These are phyloP conservation scores for Teratosphaeria epicoccoides DNA, from an alignment of 2,329 filamentous ascomycete genomes.

Conservation along the genomic window DNA sequence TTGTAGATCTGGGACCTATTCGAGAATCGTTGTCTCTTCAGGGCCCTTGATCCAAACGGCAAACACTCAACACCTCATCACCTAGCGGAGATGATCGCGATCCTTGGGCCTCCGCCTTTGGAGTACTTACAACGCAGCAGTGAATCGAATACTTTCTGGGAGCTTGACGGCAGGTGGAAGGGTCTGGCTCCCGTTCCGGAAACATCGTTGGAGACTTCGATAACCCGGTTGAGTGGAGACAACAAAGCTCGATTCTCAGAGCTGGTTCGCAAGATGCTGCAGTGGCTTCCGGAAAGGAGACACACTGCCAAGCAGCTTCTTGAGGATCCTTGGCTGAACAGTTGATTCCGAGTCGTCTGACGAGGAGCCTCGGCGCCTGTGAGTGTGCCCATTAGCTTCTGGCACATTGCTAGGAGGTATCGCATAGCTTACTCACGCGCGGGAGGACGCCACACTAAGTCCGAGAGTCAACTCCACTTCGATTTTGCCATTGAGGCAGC, in stretches of 20 bases:
- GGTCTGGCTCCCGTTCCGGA: slow-evolving; percentile 4
- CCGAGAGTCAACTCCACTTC: no score
- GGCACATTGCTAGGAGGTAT: no score
- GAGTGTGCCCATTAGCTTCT: no score
- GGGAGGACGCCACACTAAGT: no score
- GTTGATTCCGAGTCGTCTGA: not conserved
- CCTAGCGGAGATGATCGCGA: slow-evolving; percentile 10
- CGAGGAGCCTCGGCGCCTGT: no score
- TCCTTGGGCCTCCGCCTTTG: slow-evolving; percentile 14
- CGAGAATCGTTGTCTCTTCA: slow-evolving; percentile 13
- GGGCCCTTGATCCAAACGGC: not conserved
- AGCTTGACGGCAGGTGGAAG: slow-evolving; percentile 3
- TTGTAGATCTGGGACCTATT: slow-evolving; percentile 7
- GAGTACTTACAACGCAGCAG: slow-evolving; percentile 5
- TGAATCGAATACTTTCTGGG: slow-evolving; percentile 4
- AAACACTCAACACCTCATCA: not conserved
- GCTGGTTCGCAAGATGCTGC: slow-evolving; percentile 29
- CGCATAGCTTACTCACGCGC: no score
- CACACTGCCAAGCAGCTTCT: slow-evolving; percentile 19
- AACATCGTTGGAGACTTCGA: slow-evolving; percentile 8
- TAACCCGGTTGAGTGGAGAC: slow-evolving; percentile 9
- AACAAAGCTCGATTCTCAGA: slow-evolving; percentile 27
- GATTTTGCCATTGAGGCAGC: no score
- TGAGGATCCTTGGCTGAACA: not conserved
- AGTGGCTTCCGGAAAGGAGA: slow-evolving; percentile 31